Conservation (phyloP, 345 rosid genomes). For the Hirschfeldia incana region DNA sequence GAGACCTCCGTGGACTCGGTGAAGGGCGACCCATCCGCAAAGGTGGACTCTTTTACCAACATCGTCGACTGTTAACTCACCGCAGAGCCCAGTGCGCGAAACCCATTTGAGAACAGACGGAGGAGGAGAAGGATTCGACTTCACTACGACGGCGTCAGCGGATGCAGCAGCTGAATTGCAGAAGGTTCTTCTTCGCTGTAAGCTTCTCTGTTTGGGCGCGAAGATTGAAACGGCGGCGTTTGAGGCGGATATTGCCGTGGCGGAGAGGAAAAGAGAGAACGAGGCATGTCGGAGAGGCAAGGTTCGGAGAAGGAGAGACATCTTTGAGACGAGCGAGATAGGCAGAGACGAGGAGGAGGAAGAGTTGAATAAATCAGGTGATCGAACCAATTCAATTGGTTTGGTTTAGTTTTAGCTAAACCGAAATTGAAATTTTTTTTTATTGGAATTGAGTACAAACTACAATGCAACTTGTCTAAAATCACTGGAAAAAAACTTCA, state of each 20-base stretch:
- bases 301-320: conserved; percentile 51
- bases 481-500: too few relatives aligned
- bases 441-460: too few relatives aligned
- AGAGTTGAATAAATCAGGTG: background rate
- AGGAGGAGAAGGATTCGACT: conserved; percentile 28
- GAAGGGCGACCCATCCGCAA: conserved; percentile 97
- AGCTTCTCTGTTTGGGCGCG: conserved; percentile 23
- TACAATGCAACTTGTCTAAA: too few relatives aligned
- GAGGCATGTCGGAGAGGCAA: conserved; percentile 44
- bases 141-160: conserved; percentile 22
- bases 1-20: conserved; percentile 86
- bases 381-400: too few relatives aligned
- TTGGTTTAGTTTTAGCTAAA: too few relatives aligned
- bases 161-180: conserved; percentile 33
- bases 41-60: conserved; percentile 81
- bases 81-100: conserved; percentile 64
- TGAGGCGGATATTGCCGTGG: conserved; percentile 37
- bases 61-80: conserved; percentile 59
- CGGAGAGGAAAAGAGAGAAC: conserved; percentile 42
- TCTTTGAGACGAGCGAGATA: conserved; percentile 5
- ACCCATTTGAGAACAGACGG: conserved; percentile 63
- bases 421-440: too few relatives aligned
- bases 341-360: background rate
- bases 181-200: conserved; percentile 32
- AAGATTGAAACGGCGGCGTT: conserved; percentile 23